These are phyloP conservation scores for Penicillium paneum DNA, from an alignment of 2,329 filamentous ascomycete genomes.

Conservation along the genomic window DNA sequence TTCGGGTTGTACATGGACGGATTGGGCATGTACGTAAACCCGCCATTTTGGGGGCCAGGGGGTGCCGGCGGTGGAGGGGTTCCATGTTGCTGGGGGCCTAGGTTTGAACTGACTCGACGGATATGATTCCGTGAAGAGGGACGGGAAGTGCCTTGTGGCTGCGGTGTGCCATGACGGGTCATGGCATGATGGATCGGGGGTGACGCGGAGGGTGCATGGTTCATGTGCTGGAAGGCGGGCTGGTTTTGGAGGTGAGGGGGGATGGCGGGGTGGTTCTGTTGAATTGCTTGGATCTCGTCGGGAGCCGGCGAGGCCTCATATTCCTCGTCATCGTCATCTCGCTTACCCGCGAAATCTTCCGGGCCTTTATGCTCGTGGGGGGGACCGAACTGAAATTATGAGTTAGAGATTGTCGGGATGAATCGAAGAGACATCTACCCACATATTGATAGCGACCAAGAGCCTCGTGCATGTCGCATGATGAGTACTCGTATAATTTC, in stretches of 20 bases:
- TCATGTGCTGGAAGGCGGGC: constrained; percentile 71
- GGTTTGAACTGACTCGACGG: constrained; percentile 69
- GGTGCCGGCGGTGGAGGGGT: constrained; percentile 59
- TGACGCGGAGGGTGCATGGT: constrained; percentile 81
- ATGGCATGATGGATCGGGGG: constrained; percentile 80
- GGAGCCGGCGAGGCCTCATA: constrained; percentile 70
- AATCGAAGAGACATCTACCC: constrained; percentile 42
- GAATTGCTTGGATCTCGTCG: constrained; percentile 57
- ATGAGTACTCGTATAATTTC: constrained; percentile 98
- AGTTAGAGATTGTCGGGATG: neutral
- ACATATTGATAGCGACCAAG: constrained; percentile 88
- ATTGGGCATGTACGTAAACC: constrained; percentile 80
- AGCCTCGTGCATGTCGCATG: constrained; percentile 85
- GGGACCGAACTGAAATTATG: constrained; percentile 68
- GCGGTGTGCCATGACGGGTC: constrained; percentile 74
- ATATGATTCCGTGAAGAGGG: constrained; percentile 78
- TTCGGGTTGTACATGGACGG: constrained; percentile 79
- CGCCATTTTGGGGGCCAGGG: constrained; percentile 56
- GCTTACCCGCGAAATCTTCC: constrained; percentile 79
- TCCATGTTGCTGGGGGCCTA: constrained; percentile 63
- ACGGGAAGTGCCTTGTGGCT: constrained; percentile 70
- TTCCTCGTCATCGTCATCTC: constrained; percentile 73
- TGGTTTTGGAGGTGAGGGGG: constrained; percentile 67
- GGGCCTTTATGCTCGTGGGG: constrained; percentile 97
- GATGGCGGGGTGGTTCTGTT: constrained; percentile 57